These are phyloP conservation scores for Cicer yamashitae DNA, from an alignment of 306 rosid species.

Conservation along the genomic window DNA sequence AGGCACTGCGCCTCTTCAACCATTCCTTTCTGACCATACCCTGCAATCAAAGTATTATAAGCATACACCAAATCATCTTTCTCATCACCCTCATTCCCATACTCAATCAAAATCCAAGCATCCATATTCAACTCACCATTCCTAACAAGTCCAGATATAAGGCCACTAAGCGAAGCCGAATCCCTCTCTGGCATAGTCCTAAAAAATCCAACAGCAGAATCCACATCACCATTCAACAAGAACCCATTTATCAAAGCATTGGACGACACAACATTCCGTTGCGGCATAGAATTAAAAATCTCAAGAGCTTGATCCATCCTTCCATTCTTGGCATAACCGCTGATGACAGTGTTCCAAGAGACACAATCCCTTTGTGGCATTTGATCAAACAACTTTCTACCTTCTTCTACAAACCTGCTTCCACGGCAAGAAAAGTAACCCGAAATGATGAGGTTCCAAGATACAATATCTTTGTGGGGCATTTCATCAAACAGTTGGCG, in stretches of 20 bases:
- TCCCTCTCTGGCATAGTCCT: constrained; percentile 49
- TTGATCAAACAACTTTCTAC: constrained; percentile 50
- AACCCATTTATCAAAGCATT: constrained; percentile 57
- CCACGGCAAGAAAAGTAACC: constrained; percentile 50
- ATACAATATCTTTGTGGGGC: constrained; percentile 50
- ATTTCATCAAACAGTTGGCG: constrained; percentile 55
- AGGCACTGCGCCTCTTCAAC: constrained; percentile 54
- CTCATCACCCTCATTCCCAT: constrained; percentile 34
- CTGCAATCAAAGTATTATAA: constrained; percentile 54
- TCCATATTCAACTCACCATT: constrained; percentile 52
- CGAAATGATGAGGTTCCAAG: constrained; percentile 55
- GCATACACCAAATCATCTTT: constrained; percentile 53
- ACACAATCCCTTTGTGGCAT: constrained; percentile 55
- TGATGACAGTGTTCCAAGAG: constrained; percentile 59
- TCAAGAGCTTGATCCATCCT: constrained; percentile 55
- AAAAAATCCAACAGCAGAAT: constrained; percentile 44
- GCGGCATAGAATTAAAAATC: constrained; percentile 50
- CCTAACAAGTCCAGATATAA: constrained; percentile 52
- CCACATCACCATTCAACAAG: constrained; percentile 58
- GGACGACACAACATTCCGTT: constrained; percentile 51
- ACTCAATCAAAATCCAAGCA: constrained; percentile 46
- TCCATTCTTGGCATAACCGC: constrained; percentile 57
- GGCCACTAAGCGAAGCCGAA: constrained; percentile 49
- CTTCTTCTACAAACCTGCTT: constrained; percentile 46
- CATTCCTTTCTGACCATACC: constrained; percentile 57